Base-by-base conservation (phyloP, 352 stramenopile genomes). In the Phytophthora ohioensis region DNA sequence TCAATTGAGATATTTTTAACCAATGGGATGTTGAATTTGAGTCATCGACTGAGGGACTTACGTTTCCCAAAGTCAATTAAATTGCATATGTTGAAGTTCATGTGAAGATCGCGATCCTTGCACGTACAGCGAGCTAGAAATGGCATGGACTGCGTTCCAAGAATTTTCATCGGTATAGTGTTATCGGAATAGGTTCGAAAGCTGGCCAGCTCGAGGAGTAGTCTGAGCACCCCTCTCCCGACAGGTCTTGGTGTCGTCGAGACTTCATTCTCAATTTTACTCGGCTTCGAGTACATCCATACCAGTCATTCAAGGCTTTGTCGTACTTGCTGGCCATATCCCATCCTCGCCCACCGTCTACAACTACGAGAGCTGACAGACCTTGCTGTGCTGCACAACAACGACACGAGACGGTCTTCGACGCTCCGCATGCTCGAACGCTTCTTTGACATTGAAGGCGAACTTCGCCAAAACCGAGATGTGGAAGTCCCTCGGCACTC, bases 341-440 rank as follows among this genome's bases (percentile, higher is more conserved):
- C 39, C 39, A 45, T n/a, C 39, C 39, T 45, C 39, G 9, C 4
- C 39, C 9, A n/a, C 39, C 11, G 39, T 45, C 4, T 45, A 43
- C 31, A 31, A 41, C 6, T 42, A 38, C 32, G 48, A 27, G 48
- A 56, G 30, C 15, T 42, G 5, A 56, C 48, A 17, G 48, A 43
- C 5, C 48, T 56, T 11, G 32, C 13, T 2, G 30, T 32, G 6
- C 5, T 56, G 30, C 30, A 12, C 30, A 42, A 56, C 32, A 56
- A 56, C 48, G 48, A 56, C 48, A 56, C 48, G 5, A 36, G 48
- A 13, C 43, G 48, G 48, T 27, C 12, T 21, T 56, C 48, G 10
- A 43, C 32, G 4, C 42, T 39, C 34, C 48, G 48, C 21, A 21
- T 17, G 34, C 30, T 17, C 15, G 48, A 56, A 32, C 48, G 32